A percentile compares a stretch with the other conserved stretches of the same genome.
Evolutionary conservation across 768 basidiomycete species (phyloP).

Genomic region (Suillus subluteus): DNA sequence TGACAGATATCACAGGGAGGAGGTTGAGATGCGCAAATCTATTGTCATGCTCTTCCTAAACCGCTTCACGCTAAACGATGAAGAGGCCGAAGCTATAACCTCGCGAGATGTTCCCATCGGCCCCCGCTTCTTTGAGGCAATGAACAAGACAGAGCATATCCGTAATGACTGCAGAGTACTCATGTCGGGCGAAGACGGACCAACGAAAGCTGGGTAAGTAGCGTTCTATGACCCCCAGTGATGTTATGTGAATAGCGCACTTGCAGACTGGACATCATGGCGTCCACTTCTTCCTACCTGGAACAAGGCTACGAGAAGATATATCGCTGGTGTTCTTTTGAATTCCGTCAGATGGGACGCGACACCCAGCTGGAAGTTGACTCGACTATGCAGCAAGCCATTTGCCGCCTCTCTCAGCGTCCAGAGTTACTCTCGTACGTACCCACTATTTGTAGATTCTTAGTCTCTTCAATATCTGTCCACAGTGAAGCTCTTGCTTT

Average conservation of each 20-base stretch:
- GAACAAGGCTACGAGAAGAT: constrained; percentile 93
- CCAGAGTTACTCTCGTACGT: constrained; percentile 66
- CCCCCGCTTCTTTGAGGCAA: constrained; percentile 74
- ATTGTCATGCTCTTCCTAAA: constrained; percentile 81
- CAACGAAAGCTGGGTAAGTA: constrained; percentile 73
- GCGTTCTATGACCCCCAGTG: background rate
- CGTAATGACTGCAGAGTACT: constrained; percentile 84
- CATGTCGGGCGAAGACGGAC: constrained; percentile 82
- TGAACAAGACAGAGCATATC: constrained; percentile 86
- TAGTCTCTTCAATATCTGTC: background rate
- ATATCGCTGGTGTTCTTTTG: constrained; percentile 80
- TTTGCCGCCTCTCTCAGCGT: constrained; percentile 72
- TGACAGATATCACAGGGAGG: constrained; percentile 48
- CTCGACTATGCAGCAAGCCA: constrained; percentile 66
- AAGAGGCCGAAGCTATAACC: constrained; percentile 73
- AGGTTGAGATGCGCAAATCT: constrained; percentile 69
- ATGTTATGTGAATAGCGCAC: constrained; percentile 4
- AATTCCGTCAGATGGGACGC: constrained; percentile 79
- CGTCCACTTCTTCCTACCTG: constrained; percentile 75
- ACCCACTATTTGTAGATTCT: background rate
- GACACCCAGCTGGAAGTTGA: constrained; percentile 76
- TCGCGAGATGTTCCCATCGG: constrained; percentile 82
- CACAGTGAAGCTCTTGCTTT: constrained; percentile 72
- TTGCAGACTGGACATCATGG: constrained; percentile 85
- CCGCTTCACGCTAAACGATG: constrained; percentile 80